Percentiles rank a stretch among this genome's conserved stretches.
Conservation (phyloP, 768 basidiomycete genomes). For the Termitomyces sp. region DNA sequence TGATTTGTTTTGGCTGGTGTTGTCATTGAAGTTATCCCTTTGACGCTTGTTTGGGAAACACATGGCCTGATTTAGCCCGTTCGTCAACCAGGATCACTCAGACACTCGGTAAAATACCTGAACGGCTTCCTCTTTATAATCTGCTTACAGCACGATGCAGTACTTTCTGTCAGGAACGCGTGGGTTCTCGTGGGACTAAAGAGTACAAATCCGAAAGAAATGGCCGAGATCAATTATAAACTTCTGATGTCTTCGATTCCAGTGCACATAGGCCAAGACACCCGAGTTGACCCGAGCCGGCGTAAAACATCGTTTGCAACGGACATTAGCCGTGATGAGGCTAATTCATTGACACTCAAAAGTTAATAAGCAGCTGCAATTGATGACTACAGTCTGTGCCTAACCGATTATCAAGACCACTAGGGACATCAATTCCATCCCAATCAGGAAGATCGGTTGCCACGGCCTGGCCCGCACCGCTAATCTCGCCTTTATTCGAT, state of each 20-base stretch:
- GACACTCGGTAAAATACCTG: not conserved
- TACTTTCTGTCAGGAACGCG: constrained; percentile 2
- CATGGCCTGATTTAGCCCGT: constrained; percentile 18
- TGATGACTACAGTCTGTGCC: not conserved
- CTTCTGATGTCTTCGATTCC: constrained; percentile 1
- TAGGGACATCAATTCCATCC: not conserved
- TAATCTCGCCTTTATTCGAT: not conserved
- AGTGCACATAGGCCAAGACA: not conserved
- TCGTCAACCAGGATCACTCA: constrained; percentile 3
- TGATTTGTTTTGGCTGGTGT: constrained; percentile 14
- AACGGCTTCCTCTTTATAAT: constrained; percentile 8
- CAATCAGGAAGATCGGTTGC: constrained; percentile 1
- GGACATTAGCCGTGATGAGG: not conserved
- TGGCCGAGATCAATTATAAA: constrained; percentile 4
- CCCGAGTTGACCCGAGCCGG: not conserved
- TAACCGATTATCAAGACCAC: constrained; percentile 4
- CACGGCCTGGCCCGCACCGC: not conserved
- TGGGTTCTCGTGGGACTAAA: constrained; percentile 21
- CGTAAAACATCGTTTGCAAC: not conserved
- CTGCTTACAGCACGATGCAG: not conserved
- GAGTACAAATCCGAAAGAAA: constrained; percentile 5
- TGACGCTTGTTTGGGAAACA: constrained; percentile 30
- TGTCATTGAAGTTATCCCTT: constrained; percentile 27
- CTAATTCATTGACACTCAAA: not conserved
- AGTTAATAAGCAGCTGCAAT: not conserved